Base-by-base conservation (phyloP, 176 grass and related monocot species). In the Oryza australiensis region DNA sequence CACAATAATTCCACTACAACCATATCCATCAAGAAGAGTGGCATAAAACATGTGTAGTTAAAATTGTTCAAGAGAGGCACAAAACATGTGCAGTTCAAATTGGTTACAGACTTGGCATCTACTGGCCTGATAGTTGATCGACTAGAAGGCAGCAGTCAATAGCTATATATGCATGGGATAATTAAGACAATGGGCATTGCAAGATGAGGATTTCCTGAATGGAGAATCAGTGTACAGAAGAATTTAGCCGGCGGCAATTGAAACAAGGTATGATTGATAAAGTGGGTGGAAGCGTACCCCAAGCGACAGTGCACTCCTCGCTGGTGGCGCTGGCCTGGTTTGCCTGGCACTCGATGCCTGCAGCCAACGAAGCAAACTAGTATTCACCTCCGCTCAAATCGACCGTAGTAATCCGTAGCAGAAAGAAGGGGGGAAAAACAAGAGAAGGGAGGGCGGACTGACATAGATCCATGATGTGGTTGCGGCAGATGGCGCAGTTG, bases 391-490 rank as follows among this genome's bases (percentile, higher is more conserved):
- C n/a, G n/a, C n/a, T n/a, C 3, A 12, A 59, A 59, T 59, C 22
- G 7, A 7, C 15, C 53, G 8, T n/a, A 23, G 49, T 12, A 66
- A 78, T 26, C 45, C 65, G 48, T 73, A 75, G 51, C 29, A 2
- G 57, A 18, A 38, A 73, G 5, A 53, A 67, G 4, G 9, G 60
- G 34, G 2, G 51, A 3, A 9, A 71, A 35, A 5, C 65, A 64
- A 80, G n/a, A 12, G 67, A 55, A 22, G 16, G 45, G 12, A 22
- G 16, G 45, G 12, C 13, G 10, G 29, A 84, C 91, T 88, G 74
- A 97, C 94, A 97, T 18, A 97, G 89, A 92, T 94, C 92, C 97
- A 99, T 99, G 89, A 99, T 99, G 85, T 99, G 97, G 83, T 99
- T 99, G 34, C 97, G 89, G 82, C 97, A 99, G 76, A 99, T 99